Conservation (phyloP, 2,329 filamentous ascomycete genomes). For the Chaetomium olivaceum region DNA sequence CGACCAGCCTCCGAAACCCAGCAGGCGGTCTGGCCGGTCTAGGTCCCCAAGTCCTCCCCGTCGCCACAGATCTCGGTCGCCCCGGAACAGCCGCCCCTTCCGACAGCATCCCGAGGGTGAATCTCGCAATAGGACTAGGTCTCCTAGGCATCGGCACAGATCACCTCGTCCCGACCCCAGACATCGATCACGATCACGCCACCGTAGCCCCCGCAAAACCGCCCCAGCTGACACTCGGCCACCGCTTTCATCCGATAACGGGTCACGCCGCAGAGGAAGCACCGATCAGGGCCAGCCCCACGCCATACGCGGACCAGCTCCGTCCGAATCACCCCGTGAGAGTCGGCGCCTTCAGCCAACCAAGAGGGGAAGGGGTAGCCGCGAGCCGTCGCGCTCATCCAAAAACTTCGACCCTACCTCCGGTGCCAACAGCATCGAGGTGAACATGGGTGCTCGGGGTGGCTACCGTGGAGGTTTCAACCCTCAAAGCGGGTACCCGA, state of each 20-base stretch:
- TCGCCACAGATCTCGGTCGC: slow-evolving; percentile 36
- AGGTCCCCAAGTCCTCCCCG: slow-evolving; percentile 27
- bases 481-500: slow-evolving; percentile 41
- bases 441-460: slow-evolving; percentile 50
- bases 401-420: slow-evolving; percentile 43
- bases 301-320: slow-evolving; percentile 16
- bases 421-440: slow-evolving; percentile 53
- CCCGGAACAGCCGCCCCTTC: slow-evolving; percentile 13
- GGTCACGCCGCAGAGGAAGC: slow-evolving; percentile 29
- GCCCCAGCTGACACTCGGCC: slow-evolving; percentile 28
- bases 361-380: slow-evolving; percentile 41
- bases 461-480: slow-evolving; percentile 47
- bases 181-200: slow-evolving; percentile 32
- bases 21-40: slow-evolving; percentile 30
- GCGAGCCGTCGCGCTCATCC: slow-evolving; percentile 44
- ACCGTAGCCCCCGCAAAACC: slow-evolving; percentile 29
- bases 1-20: slow-evolving; percentile 32
- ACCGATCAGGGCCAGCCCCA: slow-evolving; percentile 22
- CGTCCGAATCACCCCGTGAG: slow-evolving; percentile 25
- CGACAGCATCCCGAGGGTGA: slow-evolving; percentile 11
- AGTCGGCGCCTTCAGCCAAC: slow-evolving; percentile 21
- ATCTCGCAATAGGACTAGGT: slow-evolving; percentile 25
- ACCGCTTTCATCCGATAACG: slow-evolving; percentile 31
- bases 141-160: slow-evolving; percentile 30
- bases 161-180: slow-evolving; percentile 25